Conservation (phyloP, 331 rosid genomes). For the Prunus yedoensis region DNA sequence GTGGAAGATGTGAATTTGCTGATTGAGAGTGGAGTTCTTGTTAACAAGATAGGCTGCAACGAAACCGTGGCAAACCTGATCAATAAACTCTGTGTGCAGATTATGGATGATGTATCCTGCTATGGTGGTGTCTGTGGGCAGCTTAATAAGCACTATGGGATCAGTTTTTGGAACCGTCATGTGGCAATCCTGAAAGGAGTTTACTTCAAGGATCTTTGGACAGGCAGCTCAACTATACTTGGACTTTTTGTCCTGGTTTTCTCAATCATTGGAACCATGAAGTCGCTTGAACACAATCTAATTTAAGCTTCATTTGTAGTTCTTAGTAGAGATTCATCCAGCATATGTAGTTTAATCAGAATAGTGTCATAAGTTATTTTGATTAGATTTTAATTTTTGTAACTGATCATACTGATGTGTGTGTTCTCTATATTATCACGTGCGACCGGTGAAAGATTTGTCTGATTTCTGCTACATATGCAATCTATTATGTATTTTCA, state of each 20-base stretch:
- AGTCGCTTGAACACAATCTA: neutral
- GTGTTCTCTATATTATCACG: too few relatives aligned
- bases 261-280: neutral
- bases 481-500: too few relatives aligned
- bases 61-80: neutral
- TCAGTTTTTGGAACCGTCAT: constrained; percentile 5
- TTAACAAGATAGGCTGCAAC: constrained; percentile 16
- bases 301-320: too few relatives aligned
- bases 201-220: constrained; percentile 15
- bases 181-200: neutral
- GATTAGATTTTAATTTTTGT: too few relatives aligned
- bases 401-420: too few relatives aligned
- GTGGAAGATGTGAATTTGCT: constrained; percentile 16
- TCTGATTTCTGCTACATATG: too few relatives aligned
- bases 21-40: neutral
- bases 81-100: neutral
- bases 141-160: neutral
- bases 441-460: too few relatives aligned
- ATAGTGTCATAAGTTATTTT: too few relatives aligned
- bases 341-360: too few relatives aligned
- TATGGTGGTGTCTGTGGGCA: neutral
- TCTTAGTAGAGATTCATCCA: too few relatives aligned
- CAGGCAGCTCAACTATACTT: constrained; percentile 3
- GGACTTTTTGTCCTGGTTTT: constrained; percentile 5
- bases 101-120: neutral